These are phyloP conservation scores for Penicillium psychrosexuale DNA, from an alignment of 2,329 filamentous ascomycete species.

Conservation along the genomic window DNA sequence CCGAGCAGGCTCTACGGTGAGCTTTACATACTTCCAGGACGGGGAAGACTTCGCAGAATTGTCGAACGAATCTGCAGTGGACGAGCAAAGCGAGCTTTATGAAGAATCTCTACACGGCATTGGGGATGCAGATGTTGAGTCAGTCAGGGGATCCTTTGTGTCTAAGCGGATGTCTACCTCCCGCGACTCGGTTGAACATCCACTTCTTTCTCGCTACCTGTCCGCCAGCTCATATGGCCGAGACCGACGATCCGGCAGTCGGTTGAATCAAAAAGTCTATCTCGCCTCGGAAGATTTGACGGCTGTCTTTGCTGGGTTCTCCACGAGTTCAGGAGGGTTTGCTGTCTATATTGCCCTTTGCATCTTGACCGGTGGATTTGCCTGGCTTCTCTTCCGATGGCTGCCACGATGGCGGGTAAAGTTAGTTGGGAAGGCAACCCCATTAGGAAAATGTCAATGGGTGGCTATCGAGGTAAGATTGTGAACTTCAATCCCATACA, in stretches of 20 bases:
- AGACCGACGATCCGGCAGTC: constrained; percentile 57
- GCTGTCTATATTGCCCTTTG: constrained; percentile 68
- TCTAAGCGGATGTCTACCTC: constrained; percentile 38
- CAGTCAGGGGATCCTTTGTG: constrained; percentile 30
- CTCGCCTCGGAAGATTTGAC: constrained; percentile 91
- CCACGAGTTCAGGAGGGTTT: constrained; percentile 69
- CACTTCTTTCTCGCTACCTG: constrained; percentile 67
- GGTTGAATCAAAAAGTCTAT: constrained; percentile 84
- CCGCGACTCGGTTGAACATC: constrained; percentile 50
- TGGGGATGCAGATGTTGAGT: constrained; percentile 37
- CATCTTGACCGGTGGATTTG: constrained; percentile 68
- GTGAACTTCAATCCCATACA: not conserved
- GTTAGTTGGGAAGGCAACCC: constrained; percentile 65
- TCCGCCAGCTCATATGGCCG: constrained; percentile 69
- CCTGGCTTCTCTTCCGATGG: constrained; percentile 85
- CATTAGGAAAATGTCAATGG: constrained; percentile 78
- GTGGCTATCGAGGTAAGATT: constrained; percentile 75
- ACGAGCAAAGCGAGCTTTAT: constrained; percentile 45
- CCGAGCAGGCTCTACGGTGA: constrained; percentile 78
- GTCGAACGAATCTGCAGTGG: constrained; percentile 50
- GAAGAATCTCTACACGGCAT: constrained; percentile 42
- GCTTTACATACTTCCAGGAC: constrained; percentile 81
- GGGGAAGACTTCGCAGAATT: constrained; percentile 60
- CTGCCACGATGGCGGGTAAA: constrained; percentile 80
- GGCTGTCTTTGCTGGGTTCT: constrained; percentile 88